These are phyloP conservation scores for Spinacia oleracea DNA, from an alignment of 179 eudicot species.

Conservation along the genomic window DNA sequence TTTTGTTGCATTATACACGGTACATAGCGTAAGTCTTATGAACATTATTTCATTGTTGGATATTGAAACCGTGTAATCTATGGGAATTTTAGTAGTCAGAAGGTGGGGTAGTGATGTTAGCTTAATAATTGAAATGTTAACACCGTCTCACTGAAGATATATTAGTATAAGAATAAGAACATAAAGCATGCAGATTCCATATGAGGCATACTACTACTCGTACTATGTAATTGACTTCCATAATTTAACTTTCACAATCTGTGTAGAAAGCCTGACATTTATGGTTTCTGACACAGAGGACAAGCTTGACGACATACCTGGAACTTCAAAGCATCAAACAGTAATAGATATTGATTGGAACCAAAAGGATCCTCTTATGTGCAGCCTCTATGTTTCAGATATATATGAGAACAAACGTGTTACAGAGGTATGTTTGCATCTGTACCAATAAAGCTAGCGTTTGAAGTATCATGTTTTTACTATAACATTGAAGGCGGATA, in stretches of 20 bases:
- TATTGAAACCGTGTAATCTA: background rate
- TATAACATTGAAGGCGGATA: too few species aligned
- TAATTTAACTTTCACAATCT: background rate
- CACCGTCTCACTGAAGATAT: background rate
- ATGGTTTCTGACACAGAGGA: constrained; percentile 43
- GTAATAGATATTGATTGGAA: constrained; percentile 66
- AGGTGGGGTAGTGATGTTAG: background rate
- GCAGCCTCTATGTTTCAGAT: constrained; percentile 71
- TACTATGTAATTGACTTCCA: background rate
- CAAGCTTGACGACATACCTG: constrained; percentile 33
- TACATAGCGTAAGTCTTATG: too few species aligned
- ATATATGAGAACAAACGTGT: constrained; percentile 53
- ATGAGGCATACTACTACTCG: background rate
- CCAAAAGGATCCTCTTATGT: constrained; percentile 76
- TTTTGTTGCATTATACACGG: background rate
- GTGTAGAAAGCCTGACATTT: background rate
- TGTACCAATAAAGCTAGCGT: background rate
- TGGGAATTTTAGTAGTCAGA: background rate
- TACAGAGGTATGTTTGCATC: constrained; percentile 56
- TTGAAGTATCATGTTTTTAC: background rate
- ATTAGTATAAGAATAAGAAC: background rate
- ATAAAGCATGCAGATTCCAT: background rate
- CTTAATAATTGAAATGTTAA: background rate
- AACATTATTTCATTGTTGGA: background rate
- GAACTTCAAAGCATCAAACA: constrained; percentile 35